Evolutionary conservation across 495 filamentous ascomycete genomes (phyloP), one percentile per base, ranked within the genome.

Genomic region (Aspergillus baeticus): DNA sequence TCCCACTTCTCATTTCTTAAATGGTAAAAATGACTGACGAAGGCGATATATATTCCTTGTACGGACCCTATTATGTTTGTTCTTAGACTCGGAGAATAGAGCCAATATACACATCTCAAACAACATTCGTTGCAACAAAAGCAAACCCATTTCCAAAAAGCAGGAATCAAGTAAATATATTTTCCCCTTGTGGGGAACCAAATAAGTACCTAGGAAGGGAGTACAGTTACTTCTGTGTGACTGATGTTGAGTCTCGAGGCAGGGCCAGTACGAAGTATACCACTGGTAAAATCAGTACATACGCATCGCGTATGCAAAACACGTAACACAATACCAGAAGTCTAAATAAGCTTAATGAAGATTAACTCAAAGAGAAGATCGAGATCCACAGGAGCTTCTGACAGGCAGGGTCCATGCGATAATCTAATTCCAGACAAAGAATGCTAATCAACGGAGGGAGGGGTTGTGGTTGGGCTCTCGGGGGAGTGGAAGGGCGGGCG

Each of bases 341-440:
- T 66, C 52, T 48, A 66, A 63, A 66, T 66, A 63, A 63, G 49
- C 63, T 60, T 48, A 44, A 54, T n/a, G 10, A 5, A 49, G 51
- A 60, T 46, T 21, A 35, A 47, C 26, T 29, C 26, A 59, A 33
- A 50, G 36, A 17, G 18, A 54, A 31, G 18, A 11, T 41, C 35
- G 7, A 58, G 51, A 50, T 54, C 52, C 51, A 52, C 55, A 56
- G 18, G 31, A 60, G 51, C 35, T 59, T 34, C 44, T 46, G 23
- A 44, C 49, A 51, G 39, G 48, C n/a, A 21, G 20, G 35, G 18
- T 38, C 49, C 51, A 44, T 48, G 18, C 45, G 35, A 29, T 51
- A 8, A 50, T 26, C 31, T 44, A 42, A 36, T 41, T 52, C 52
- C 20, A 37, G 17, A 54, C n/a, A 52, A 38, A 43, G 42, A 41